These are phyloP conservation scores for Raddia guianensis DNA, from an alignment of 176 grass and related monocot genomes.

Conservation along the genomic window DNA sequence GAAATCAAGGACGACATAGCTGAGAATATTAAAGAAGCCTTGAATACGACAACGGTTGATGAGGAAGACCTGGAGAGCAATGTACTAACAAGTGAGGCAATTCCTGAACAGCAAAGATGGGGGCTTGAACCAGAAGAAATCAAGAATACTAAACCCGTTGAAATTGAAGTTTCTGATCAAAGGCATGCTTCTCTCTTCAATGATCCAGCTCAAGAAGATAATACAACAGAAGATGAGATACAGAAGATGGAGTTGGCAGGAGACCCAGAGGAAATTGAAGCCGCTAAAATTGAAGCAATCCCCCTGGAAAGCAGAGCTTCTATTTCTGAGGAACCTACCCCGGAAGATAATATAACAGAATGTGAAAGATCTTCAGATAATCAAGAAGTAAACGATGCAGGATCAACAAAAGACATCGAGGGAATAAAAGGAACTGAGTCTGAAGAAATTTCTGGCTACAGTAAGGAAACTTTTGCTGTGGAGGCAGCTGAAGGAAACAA, in stretches of 20 bases:
- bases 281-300: slow-evolving; percentile 9
- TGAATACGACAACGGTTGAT: slow-evolving; percentile 25
- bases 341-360: slow-evolving; percentile 36
- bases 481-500: slow-evolving; percentile 8
- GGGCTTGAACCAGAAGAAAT: slow-evolving; percentile 45
- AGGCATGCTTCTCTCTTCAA: slow-evolving; percentile 9
- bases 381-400: slow-evolving; percentile 17
- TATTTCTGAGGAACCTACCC: slow-evolving; percentile 36
- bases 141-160: slow-evolving; percentile 38
- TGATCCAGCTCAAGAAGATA: slow-evolving; percentile 32
- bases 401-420: slow-evolving; percentile 20
- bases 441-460: slow-evolving; percentile 20
- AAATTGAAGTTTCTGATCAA: slow-evolving; percentile 28
- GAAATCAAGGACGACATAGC: slow-evolving; percentile 27
- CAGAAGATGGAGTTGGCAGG: background rate
- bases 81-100: slow-evolving; percentile 27
- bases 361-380: slow-evolving; percentile 25
- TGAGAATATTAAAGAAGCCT: slow-evolving; percentile 24
- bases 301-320: slow-evolving; percentile 21
- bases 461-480: background rate
- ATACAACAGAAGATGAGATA: background rate
- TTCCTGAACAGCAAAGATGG: background rate
- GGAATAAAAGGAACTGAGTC: slow-evolving; percentile 12
- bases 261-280: slow-evolving; percentile 31
- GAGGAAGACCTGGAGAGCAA: slow-evolving; percentile 25